A percentile compares a stretch with the other conserved stretches of the same genome.
Conservation (phyloP, 345 rosid species). For the Diplotaxis tenuifolia region DNA sequence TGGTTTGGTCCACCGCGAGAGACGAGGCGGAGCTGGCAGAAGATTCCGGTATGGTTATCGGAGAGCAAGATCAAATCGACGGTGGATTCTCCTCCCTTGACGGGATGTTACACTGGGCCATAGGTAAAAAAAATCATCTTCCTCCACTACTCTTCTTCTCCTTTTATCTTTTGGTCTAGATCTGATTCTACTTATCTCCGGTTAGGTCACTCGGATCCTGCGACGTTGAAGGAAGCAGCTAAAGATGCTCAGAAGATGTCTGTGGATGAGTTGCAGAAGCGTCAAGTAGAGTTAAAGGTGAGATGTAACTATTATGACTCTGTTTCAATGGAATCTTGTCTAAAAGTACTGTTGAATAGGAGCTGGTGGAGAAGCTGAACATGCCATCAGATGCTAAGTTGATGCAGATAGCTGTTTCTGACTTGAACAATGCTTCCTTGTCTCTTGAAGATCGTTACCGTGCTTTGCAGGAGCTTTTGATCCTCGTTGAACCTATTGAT, state of each 20-base stretch:
- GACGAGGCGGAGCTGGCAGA: constrained; percentile 59
- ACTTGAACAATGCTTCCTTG: constrained; percentile 68
- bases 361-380: constrained; percentile 72
- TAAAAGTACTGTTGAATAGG: constrained; percentile 41
- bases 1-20: constrained; percentile 64
- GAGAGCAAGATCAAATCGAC: constrained; percentile 57
- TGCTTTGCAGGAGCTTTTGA: constrained; percentile 75
- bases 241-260: constrained; percentile 63
- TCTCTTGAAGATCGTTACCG: constrained; percentile 74
- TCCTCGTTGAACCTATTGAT: constrained; percentile 90
- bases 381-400: constrained; percentile 82
- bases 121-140: constrained; percentile 44
- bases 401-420: constrained; percentile 76
- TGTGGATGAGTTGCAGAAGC: constrained; percentile 62
- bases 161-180: neutral
- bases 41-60: constrained; percentile 43
- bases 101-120: constrained; percentile 96
- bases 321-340: neutral
- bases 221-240: constrained; percentile 69
- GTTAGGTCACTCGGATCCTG: constrained; percentile 87
- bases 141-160: neutral
- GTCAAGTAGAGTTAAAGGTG: constrained; percentile 83
- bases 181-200: constrained; percentile 14
- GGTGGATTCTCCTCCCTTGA: constrained; percentile 94
- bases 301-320: neutral